Evolutionary conservation across 2,329 filamentous ascomycete species (phyloP).

Genomic region (Arthrobotrys sinensis): DNA sequence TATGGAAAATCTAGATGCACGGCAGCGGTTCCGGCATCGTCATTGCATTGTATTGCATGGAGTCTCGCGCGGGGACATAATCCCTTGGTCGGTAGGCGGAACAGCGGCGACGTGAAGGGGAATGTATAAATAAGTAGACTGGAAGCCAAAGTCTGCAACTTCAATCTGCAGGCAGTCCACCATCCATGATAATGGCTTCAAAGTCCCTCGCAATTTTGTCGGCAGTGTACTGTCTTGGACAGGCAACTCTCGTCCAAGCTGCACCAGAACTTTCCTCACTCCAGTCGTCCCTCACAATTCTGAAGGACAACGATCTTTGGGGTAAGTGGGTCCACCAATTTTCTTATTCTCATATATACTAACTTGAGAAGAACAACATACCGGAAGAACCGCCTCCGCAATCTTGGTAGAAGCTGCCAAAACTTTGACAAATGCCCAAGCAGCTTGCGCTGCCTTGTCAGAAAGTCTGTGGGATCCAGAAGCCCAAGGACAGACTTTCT

Average conservation of each 20-base stretch:
- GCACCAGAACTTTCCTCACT: conserved; percentile 18
- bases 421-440: not conserved
- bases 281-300: conserved; percentile 11
- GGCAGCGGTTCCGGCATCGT: no score
- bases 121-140: not conserved
- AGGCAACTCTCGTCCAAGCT: conserved; percentile 10
- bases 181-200: conserved; percentile 21
- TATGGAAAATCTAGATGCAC: not conserved
- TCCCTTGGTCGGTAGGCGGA: not conserved
- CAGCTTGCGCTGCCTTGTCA: conserved; percentile 19
- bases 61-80: not conserved
- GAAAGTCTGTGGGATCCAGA: conserved; percentile 35
- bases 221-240: conserved; percentile 21
- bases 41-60: not conserved
- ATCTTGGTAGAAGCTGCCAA: conserved; percentile 34
- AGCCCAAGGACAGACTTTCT: not conserved
- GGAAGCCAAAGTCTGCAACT: not conserved
- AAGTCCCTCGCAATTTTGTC: conserved; percentile 28
- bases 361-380: conserved; percentile 24
- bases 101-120: no score
- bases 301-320: conserved; percentile 28
- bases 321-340: conserved; percentile 4
- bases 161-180: not conserved
- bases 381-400: conserved; percentile 24
- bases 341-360: not conserved